Conservation (phyloP, 345 rosid species). For the Dipteronia sinensis region DNA sequence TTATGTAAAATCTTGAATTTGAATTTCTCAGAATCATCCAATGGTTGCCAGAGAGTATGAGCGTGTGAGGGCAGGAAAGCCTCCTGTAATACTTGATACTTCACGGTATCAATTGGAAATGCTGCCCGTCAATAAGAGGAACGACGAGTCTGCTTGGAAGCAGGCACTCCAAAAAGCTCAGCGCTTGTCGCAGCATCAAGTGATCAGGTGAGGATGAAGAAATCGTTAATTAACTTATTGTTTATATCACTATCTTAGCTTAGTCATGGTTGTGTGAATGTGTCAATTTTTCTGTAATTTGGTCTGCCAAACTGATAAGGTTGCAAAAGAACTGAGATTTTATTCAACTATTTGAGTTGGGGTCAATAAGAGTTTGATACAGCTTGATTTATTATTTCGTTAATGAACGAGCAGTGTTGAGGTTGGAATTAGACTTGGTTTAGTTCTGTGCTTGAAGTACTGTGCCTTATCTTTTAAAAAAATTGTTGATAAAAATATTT, state of each 20-base stretch:
- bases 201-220: constrained; percentile 52
- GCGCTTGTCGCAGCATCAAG: constrained; percentile 79
- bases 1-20: constrained; percentile 17
- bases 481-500: no score
- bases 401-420: no score
- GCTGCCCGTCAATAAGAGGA: constrained; percentile 62
- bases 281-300: no score
- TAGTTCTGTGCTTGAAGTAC: no score
- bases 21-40: constrained; percentile 69
- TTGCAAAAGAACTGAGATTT: no score
- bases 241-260: neutral
- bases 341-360: no score
- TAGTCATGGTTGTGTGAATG: no score
- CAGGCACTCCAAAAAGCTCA: constrained; percentile 79
- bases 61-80: constrained; percentile 92
- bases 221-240: neutral
- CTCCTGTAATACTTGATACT: constrained; percentile 75
- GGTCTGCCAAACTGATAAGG: no score
- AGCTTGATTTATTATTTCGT: no score
- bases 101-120: constrained; percentile 72
- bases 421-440: no score
- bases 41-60: constrained; percentile 87
- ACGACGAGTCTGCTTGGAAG: constrained; percentile 90
- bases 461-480: no score
- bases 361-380: no score